Evolutionary conservation across 306 rosid genomes (phyloP).

Genomic region (Pterocarpus macrocarpus): DNA sequence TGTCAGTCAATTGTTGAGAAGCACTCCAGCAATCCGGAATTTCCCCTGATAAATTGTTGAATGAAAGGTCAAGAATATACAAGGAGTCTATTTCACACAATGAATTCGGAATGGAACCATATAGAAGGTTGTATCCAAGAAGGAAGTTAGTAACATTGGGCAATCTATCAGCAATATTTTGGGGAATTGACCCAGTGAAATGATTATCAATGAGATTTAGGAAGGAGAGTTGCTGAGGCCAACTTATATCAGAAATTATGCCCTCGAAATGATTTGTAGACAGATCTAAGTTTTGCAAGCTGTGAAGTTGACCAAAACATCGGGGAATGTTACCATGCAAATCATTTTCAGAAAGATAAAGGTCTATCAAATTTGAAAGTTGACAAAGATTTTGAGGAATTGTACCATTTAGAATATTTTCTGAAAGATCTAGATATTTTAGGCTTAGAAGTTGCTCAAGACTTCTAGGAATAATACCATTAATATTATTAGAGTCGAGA

Average conservation of each 20-base stretch:
- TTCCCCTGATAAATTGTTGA: slow-evolving; percentile 38
- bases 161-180: slow-evolving; percentile 27
- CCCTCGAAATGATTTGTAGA: neutral
- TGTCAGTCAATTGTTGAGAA: neutral
- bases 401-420: slow-evolving; percentile 18
- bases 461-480: slow-evolving; percentile 19
- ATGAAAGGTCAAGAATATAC: slow-evolving; percentile 42
- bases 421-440: slow-evolving; percentile 10
- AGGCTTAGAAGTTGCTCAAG: slow-evolving; percentile 36
- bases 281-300: neutral
- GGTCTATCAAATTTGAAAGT: no score
- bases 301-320: neutral
- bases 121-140: slow-evolving; percentile 29
- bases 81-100: slow-evolving; percentile 31
- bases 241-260: slow-evolving; percentile 23
- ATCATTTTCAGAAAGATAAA: no score
- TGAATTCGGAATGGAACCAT: slow-evolving; percentile 32
- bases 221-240: slow-evolving; percentile 4
- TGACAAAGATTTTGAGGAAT: slow-evolving; percentile 37
- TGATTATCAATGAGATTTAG: slow-evolving; percentile 32
- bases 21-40: slow-evolving; percentile 37
- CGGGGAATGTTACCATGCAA: no score
- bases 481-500: slow-evolving; percentile 35
- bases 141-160: slow-evolving; percentile 32
- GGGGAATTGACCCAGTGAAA: slow-evolving; percentile 22